Base-by-base conservation (phyloP, 257 asterid genomes). In the Petunia secreta region DNA sequence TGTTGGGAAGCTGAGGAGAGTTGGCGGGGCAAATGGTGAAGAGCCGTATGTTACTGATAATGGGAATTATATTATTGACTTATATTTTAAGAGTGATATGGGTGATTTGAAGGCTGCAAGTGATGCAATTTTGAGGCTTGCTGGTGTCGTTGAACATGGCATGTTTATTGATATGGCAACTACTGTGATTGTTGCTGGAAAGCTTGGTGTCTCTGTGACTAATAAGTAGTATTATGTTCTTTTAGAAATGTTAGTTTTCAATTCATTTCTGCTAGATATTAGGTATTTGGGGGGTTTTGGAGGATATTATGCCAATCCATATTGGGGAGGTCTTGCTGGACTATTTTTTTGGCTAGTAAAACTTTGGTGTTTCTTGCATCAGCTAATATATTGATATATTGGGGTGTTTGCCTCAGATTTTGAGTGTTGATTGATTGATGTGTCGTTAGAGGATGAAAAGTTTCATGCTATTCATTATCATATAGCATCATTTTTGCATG, bases 131-230 rank as follows among this genome's bases (percentile, higher is more conserved):
- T 77, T 87, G 86, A 85, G 90, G 87, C 88, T 87, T 79, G 80
- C 90, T 3, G 90, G 90, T 43, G 90, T 87, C 52, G 89, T 85
- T 36, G 90, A 87, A 74, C 90, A 87, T 46, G 90, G 90, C 1
- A 81, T 87, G 90, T 87, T 87, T 80, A 80, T 87, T 50, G 90
- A 83, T 34, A 83, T 87, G 89, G 90, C 87, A 0, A 87, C 87
- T 9, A 87, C 90, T 9, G 65, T 83, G 83, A 85, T 87, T 74
- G 87, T 87, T 9, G 90, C 89, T 5, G 86, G 89, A 14, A 82
- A 87, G 64, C 79, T 67, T 5, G 90, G 90, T 25, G 87, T 87
- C 2, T 75, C 82, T 4, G 63, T 87, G 34, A 85, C 59, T 63
- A 79, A 85, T 73, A 87, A 87, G 85, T 77, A 77, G 81, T 9